These are phyloP conservation scores for Nicotiana obtusifolia DNA, from an alignment of 257 asterid genomes.

Conservation along the genomic window DNA sequence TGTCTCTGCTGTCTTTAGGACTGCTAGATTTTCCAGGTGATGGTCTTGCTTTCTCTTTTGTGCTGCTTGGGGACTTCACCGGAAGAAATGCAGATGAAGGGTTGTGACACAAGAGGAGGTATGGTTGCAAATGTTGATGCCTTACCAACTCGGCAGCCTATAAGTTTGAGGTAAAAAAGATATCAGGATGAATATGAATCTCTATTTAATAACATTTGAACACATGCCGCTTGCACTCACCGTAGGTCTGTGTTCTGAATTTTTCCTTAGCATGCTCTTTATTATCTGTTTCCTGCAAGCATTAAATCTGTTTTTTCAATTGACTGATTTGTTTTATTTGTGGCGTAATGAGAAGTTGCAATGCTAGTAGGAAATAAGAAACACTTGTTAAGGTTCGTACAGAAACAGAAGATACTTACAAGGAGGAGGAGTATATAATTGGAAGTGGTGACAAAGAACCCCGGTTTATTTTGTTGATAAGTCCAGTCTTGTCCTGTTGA, in stretches of 20 bases:
- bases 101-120: conserved; percentile 69
- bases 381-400: not conserved
- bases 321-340: not conserved
- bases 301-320: conserved; percentile 11
- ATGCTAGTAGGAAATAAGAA: not conserved
- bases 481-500: conserved; percentile 84
- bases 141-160: conserved; percentile 89
- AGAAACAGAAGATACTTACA: conserved; percentile 43
- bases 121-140: conserved; percentile 86
- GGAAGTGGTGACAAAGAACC: conserved; percentile 85
- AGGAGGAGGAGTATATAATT: conserved; percentile 66
- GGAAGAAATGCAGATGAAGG: conserved; percentile 79
- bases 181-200: conserved; percentile 4
- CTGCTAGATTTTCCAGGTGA: conserved; percentile 44
- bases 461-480: conserved; percentile 83
- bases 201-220: not conserved
- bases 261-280: conserved; percentile 85
- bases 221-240: conserved; percentile 33
- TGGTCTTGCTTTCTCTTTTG: conserved; percentile 39
- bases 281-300: conserved; percentile 80
- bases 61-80: conserved; percentile 63
- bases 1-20: conserved; percentile 30
- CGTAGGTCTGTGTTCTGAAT: conserved; percentile 90
- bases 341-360: not conserved
- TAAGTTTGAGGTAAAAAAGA: not conserved